Evolutionary conservation across 768 basidiomycete species (phyloP), one percentile per base, ranked within the genome.

Genomic region (Tylopilus intermedius): DNA sequence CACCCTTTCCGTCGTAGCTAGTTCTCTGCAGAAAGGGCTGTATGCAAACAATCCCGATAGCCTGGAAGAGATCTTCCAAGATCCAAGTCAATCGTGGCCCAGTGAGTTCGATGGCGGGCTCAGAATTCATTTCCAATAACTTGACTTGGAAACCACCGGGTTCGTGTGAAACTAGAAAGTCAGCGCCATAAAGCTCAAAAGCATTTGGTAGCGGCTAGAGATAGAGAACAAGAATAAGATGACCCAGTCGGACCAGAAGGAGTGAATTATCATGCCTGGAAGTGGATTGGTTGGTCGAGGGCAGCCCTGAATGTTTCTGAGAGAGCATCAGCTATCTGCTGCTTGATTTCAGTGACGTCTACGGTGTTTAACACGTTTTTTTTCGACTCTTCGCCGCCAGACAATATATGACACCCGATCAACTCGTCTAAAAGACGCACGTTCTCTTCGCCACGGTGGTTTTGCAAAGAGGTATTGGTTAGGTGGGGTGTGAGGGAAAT

Each of bases 131-230:
- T 69, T 98, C 96, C 29, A 97, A 76, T 2, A 97, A 73, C 50
- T 86, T 83, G 14, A 91, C 83, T 55, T 81, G 76, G 50, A 82
- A 79, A 8, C 66, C 62, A 6, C 49, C 45, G 50, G 57, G 57
- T 45, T 56, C 60, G 62, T 80, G 79, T 48, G 77, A 78, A 53
- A 97, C 78, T 13, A 98, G 74, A 54, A 99, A 88, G 67, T 99
- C 96, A n/a, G 89, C 79, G 0, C 96, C 96, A 62, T 86, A 98
- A 14, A 98, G 79, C 66, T 98, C 95, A 63, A 97, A 98, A 0
- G 90, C 91, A 65, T 97, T 97, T 1, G 90, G 85, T 21, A 93
- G 67, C 2, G 88, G 79, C 90, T 96, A 65, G 37, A 26, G 27
- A 33, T 39, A 37, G 21, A 51, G 30, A 32, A 21, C 47, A 15